Base-by-base conservation (phyloP, 148 eudicot species). In the Camellia lanceoleosa region DNA sequence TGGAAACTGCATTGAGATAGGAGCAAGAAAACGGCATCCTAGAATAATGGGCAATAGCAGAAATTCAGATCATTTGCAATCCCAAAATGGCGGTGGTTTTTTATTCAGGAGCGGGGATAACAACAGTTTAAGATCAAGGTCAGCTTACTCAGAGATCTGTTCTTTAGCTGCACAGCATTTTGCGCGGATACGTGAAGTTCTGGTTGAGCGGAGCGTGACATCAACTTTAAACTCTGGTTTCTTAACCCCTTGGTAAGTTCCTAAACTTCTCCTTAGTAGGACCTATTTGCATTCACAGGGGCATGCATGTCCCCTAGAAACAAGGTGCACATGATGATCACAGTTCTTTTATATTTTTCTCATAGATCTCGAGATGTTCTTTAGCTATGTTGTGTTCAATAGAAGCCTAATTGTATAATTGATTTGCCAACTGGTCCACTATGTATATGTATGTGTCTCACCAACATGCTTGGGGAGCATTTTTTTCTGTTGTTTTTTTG, bases 121-220 rank as follows among this genome's bases (percentile, higher is more conserved):
- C 77, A 80, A 59, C 75, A 82, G 81, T 47, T 86, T 86, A 60
- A 90, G 89, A 85, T 78, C 93, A 51, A 93, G 90, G 69, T 94
- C 97, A 63, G 91, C 95, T 58, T 96, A 96, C 85, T 83, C 90
- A 14, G 95, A 96, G 84, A 94, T 94, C 23, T 96, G 98, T 76
- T 90, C 89, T 30, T 86, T 89, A 59, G 95, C 99, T 77, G 95
- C 98, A 65, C 92, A 85, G 76, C 98, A 96, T 89, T 96, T 96
- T 81, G 95, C 99, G n/a, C 83, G 95, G 59, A 96, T 96, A 68
- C 98, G 99, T 76, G 99, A 96, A 82, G 93, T 91, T 77, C 85
- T 96, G 80, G 92, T 96, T 72, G 95, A 96, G 85, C 88, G 92
- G 73, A 94, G 98, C 77, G 99, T 94, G 79, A 89, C 95, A 56